phyloP scores from a whole-genome alignment of 768 basidiomycete genomes.

The Hygrophoropsis aurantiaca region DNA sequence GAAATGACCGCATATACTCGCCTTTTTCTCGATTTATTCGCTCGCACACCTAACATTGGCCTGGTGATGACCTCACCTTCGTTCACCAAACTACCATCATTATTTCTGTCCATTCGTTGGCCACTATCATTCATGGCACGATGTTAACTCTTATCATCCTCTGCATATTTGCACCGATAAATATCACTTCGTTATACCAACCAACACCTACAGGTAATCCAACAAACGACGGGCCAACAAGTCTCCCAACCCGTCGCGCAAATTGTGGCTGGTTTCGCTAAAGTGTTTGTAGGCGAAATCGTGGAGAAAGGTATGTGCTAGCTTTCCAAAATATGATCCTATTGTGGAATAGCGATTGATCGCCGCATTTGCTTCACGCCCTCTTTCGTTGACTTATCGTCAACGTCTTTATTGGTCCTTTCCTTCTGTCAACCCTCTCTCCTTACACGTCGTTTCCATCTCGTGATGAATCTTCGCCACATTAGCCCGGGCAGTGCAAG shows the following conservation, averaged over 20 bases:
- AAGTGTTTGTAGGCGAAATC: slow-evolving; percentile 92
- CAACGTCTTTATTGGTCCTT: too few relatives aligned
- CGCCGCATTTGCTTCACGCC: not conserved
- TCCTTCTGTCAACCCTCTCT: too few relatives aligned
- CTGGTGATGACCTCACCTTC: too few relatives aligned
- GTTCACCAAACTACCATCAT: not conserved
- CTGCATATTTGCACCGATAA: too few relatives aligned
- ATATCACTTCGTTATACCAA: too few relatives aligned
- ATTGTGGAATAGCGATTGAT: not conserved
- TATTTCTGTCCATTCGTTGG: too few relatives aligned
- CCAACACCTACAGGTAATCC: slow-evolving; percentile 62
- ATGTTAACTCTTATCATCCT: too few relatives aligned
- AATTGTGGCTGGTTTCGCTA: slow-evolving; percentile 85
- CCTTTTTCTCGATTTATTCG: not conserved
- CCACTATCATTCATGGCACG: too few relatives aligned
- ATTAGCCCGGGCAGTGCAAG: slow-evolving; percentile 75
- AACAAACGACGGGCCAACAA: slow-evolving; percentile 77
- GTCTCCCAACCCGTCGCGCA: slow-evolving; percentile 87
- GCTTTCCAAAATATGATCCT: not conserved
- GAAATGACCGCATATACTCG: too few relatives aligned
- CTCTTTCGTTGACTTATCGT: too few relatives aligned
- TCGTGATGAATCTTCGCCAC: not conserved
- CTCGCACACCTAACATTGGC: too few relatives aligned
- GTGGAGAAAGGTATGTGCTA: slow-evolving; percentile 72
- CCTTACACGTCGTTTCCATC: too few relatives aligned